Evolutionary conservation across 108 stramenopile genomes (phyloP), one percentile per base, ranked within the genome.

Genomic region (Nannochloropsis granulata): DNA sequence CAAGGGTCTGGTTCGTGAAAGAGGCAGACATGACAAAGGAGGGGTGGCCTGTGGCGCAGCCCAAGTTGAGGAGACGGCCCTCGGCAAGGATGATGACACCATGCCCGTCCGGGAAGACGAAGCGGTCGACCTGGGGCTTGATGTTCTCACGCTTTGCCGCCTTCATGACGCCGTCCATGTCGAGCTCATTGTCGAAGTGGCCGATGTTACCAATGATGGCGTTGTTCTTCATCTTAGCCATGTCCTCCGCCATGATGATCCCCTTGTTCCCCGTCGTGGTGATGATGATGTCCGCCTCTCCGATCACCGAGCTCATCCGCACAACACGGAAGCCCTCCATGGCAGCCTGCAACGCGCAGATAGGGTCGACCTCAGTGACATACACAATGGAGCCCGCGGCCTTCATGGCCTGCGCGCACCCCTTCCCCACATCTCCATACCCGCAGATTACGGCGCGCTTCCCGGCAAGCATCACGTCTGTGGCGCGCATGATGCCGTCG

Each of bases 121-220:
- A 99, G 84, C 94, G 95, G 93, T 99, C 97, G 24, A 98, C 97
- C 92, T 99, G 98, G 79, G 98, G 98, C 94, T 99, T 99, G 96
- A 99, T 98, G 94, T 99, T 98, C 88, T 94, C 90, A 82, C 96
- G 93, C 93, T 92, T 95, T 88, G 95, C 93, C 81, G 89, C 88
- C 86, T 82, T 83, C 91, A 95, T 92, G 79, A 98, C 92, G 79
- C 95, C 95, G 46, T 94, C 98, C 94, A 97, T 97, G 92, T 99
- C 98, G 84, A 99, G 98, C 92, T 99, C 98, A 92, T 99, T 99
- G 91, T 99, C 98, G 87, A 99, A 99, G 95, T 99, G 98, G 87
- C 98, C 98, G 91, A 99, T 99, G 96, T 99, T 99, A 86, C 98
- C 97, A 82, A 99, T 97, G 90, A 99, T 99, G 86, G 98, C 97